Conservation (phyloP, 2,329 filamentous ascomycete species). For the Emergomyces orientalis region DNA sequence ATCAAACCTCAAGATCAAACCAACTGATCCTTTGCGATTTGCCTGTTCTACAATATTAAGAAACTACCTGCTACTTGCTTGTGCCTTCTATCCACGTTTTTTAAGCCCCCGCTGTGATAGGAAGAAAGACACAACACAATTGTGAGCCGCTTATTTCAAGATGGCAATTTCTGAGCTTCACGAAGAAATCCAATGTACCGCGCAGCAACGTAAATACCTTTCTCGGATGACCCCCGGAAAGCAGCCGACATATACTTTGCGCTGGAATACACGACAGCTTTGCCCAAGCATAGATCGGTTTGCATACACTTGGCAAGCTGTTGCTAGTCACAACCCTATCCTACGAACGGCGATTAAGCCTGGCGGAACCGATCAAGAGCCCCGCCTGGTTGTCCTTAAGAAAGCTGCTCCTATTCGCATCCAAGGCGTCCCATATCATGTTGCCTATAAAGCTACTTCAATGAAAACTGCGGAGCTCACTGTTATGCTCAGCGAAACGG, state of each 20-base stretch:
- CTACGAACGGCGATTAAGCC: slow-evolving; percentile 1
- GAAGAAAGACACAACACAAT: no score
- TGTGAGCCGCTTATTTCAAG: neutral
- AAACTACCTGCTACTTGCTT: neutral
- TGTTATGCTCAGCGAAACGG: neutral
- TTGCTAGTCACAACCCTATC: slow-evolving; percentile 7
- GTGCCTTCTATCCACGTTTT: neutral
- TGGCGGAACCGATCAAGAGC: neutral
- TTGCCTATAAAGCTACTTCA: neutral
- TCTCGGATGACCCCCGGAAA: neutral
- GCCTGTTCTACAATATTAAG: neutral
- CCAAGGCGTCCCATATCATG: neutral
- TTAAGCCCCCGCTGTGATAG: neutral
- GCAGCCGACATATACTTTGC: neutral
- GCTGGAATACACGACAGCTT: neutral
- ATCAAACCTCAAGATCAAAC: neutral
- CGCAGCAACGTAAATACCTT: neutral
- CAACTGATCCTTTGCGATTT: neutral
- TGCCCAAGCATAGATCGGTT: slow-evolving; percentile 6
- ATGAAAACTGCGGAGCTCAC: neutral
- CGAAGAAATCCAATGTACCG: neutral
- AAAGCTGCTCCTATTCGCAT: slow-evolving; percentile 5
- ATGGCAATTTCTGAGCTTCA: neutral
- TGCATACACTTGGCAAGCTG: slow-evolving; percentile 6
- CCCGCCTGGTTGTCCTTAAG: neutral